These are phyloP conservation scores for Phytophthora tentaculata DNA, from an alignment of 352 stramenopile genomes.

Conservation along the genomic window DNA sequence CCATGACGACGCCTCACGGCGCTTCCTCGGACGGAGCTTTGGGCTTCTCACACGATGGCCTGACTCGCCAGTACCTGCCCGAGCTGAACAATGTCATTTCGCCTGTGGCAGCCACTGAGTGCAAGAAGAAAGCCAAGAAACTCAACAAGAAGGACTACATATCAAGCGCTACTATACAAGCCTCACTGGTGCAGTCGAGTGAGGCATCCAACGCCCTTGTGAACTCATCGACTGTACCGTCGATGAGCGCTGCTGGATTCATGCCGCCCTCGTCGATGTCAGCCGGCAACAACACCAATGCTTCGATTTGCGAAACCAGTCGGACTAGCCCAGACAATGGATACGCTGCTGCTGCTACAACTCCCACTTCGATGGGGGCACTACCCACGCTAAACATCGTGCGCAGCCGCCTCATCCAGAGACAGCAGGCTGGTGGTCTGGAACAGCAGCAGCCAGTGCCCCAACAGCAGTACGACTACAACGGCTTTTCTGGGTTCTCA, in stretches of 20 bases:
- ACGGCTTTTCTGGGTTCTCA: constrained; percentile 31
- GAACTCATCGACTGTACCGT: constrained; percentile 17
- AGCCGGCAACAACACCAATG: constrained; percentile 26
- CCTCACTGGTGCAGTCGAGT: constrained; percentile 26
- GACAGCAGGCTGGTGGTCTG: constrained; percentile 38
- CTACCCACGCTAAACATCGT: constrained; percentile 72
- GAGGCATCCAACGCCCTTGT: constrained; percentile 23
- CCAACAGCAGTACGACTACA: constrained; percentile 37
- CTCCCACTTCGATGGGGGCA: constrained; percentile 35
- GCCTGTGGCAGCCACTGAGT: constrained; percentile 61
- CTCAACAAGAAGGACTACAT: constrained; percentile 56
- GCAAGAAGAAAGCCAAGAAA: constrained; percentile 82
- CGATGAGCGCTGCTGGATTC: constrained; percentile 17
- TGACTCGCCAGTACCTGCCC: constrained; percentile 45
- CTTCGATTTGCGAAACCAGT: no score
- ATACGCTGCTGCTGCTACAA: constrained; percentile 25
- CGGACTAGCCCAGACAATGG: constrained; percentile 28
- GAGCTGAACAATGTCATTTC: constrained; percentile 78
- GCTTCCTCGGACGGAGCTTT: constrained; percentile 28
- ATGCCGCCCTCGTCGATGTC: constrained; percentile 18
- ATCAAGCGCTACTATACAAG: constrained; percentile 30
- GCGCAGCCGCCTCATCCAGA: constrained; percentile 65
- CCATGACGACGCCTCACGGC: constrained; percentile 45
- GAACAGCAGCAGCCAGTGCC: constrained; percentile 32
- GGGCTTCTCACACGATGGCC: constrained; percentile 37